These are phyloP conservation scores for Selaginella tamariscina DNA, from an alignment of 75 land plant species.

Conservation along the genomic window DNA sequence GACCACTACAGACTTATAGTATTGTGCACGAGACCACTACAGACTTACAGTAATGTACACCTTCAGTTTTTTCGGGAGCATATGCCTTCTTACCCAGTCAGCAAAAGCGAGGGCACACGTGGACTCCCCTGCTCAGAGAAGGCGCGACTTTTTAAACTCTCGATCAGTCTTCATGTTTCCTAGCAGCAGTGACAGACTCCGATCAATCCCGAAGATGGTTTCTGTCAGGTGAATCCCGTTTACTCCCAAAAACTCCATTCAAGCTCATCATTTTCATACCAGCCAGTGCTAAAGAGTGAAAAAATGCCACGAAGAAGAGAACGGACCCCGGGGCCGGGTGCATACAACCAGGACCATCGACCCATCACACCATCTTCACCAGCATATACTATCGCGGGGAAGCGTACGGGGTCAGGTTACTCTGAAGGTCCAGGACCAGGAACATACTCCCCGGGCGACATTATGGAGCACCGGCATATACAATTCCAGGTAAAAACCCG, in stretches of 20 bases:
- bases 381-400: not conserved
- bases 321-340: conserved; percentile 6
- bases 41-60: not conserved
- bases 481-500: not conserved
- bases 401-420: not conserved
- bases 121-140: too few relatives aligned
- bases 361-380: conserved; percentile 6
- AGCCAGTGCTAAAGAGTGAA: too few relatives aligned
- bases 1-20: not conserved
- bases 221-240: too few relatives aligned
- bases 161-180: too few relatives aligned
- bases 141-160: not conserved
- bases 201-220: too few relatives aligned
- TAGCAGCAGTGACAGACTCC: too few relatives aligned
- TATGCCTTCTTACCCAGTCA: not conserved
- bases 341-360: not conserved
- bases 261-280: too few relatives aligned
- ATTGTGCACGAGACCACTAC: not conserved
- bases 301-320: conserved; percentile 6
- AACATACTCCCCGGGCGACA: conserved; percentile 7
- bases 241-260: too few relatives aligned
- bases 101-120: not conserved
- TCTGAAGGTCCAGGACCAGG: conserved; percentile 2
- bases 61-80: not conserved
- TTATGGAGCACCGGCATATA: not conserved